A percentile compares a stretch with the other conserved stretches of the same genome.
Evolutionary conservation across 495 filamentous ascomycete species (phyloP).

Genomic region (Rhizodiscina lignyota): DNA sequence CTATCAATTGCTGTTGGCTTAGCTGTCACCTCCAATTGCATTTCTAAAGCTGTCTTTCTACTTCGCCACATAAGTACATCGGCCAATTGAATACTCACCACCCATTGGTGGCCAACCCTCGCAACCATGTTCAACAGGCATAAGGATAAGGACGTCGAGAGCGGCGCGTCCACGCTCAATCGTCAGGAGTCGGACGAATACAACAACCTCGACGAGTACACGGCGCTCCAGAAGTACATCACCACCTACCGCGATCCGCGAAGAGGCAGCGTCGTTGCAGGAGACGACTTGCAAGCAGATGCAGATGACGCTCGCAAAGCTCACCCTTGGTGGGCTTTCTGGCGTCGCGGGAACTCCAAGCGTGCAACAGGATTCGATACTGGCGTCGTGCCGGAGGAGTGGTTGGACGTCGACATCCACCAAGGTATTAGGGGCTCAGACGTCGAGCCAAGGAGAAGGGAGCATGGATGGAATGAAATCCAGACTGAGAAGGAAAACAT

Average conservation of each 20-base stretch:
- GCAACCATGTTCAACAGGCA: too few relatives aligned
- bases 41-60: too few relatives aligned
- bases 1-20: too few relatives aligned
- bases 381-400: constrained; percentile 43
- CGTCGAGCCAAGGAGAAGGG: constrained; percentile 48
- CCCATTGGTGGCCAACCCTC: too few relatives aligned
- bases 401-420: constrained; percentile 55
- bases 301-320: constrained; percentile 12
- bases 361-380: constrained; percentile 21
- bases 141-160: constrained; percentile 1
- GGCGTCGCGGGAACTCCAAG: constrained; percentile 20
- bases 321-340: constrained; percentile 33
- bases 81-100: too few relatives aligned
- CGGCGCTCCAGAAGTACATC: constrained; percentile 22
- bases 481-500: constrained; percentile 60
- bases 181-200: neutral
- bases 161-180: neutral
- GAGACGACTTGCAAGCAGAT: constrained; percentile 4
- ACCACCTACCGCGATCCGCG: constrained; percentile 21
- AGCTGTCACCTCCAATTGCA: too few relatives aligned
- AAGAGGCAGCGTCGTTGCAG: constrained; percentile 5
- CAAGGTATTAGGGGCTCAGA: constrained; percentile 39
- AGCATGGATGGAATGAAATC: constrained; percentile 59
- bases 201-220: constrained; percentile 19
- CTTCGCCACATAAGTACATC: too few relatives aligned